Evolutionary conservation across 495 filamentous ascomycete genomes (phyloP).

Genomic region (Lophium mytilinum): DNA sequence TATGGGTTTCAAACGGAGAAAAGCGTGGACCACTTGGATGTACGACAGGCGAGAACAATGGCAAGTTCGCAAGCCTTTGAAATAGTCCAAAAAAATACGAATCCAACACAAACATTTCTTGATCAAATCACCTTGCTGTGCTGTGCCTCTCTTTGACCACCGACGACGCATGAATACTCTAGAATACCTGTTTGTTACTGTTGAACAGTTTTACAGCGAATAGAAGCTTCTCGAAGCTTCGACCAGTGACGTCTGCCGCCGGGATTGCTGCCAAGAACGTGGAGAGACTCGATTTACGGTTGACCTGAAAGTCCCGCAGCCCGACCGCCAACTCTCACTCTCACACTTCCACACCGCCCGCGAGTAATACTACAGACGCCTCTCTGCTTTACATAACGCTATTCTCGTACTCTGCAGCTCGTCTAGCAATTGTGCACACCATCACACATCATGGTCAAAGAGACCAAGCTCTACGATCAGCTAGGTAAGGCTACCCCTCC

Average conservation of each 20-base stretch:
- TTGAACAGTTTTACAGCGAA: neutral
- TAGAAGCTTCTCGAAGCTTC: neutral
- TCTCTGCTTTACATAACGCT: neutral
- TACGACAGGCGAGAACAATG: too few species aligned
- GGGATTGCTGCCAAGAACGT: neutral
- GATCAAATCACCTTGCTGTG: neutral
- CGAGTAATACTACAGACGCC: too few species aligned
- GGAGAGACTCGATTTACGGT: neutral
- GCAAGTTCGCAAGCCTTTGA: too few species aligned
- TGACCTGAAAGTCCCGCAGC: neutral
- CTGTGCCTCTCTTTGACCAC: neutral
- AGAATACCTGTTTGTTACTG: neutral
- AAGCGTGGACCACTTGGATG: too few species aligned
- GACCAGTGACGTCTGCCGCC: neutral
- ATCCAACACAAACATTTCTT: too few species aligned
- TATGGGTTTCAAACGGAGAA: neutral
- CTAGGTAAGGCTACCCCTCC: conserved; percentile 25
- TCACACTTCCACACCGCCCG: neutral
- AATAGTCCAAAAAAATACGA: too few species aligned
- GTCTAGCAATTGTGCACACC: neutral
- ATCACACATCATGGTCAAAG: conserved; percentile 31
- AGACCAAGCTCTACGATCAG: conserved; percentile 39
- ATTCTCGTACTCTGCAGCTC: neutral
- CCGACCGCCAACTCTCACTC: neutral
- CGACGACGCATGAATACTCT: neutral